Evolutionary conservation across 163 green algal genomes (phyloP), one percentile per base, ranked within the genome.

Genomic region (Scenedesmus sp.): DNA sequence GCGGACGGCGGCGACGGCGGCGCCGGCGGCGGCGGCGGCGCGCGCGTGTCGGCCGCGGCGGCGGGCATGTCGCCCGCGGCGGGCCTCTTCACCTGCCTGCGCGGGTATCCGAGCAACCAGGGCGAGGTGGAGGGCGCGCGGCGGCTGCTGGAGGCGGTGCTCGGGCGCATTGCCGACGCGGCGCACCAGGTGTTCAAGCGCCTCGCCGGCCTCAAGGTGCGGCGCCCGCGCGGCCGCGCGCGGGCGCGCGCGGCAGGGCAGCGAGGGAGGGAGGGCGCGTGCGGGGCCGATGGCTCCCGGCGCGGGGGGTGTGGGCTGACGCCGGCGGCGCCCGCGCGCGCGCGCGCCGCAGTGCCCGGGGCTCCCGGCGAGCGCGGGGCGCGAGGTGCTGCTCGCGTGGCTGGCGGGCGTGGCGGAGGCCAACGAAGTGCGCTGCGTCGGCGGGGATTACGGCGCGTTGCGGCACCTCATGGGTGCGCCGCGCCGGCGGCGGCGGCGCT

Each of bases 361-460:
- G 22, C 3, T 74, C 13, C 47, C 60, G 3, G 10, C 47, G 20
- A 69, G 60, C 17, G 63, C 64, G 39, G 78, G 74, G 6, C 85
- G 87, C n/a, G 89, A 94, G 80, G 87, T 84, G 47, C 56, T 93
- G n/a, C 75, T 92, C 67, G 72, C 76, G 28, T 94, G 90, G 90
- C 75, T 94, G 71, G 78, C 86, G 17, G 86, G 80, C 1, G 82
- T 81, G 28, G 85, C 83, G 2, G 84, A 78, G 14, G 47, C 58
- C 50, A 90, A 85, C 57, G 56, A 70, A 45, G 70, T 54, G 34
- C 87, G 90, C 1, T 73, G 70, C 7, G 57, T 54, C 29, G 86
- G 82, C 7, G 89, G 89, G 6, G 86, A 91, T 75, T 72, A 65
- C 45, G 51, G 57, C 60, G 83, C 83, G 29, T 57, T 87, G 50